Percentiles rank a stretch among this genome's conserved stretches.
Conservation (phyloP, 495 filamentous ascomycete genomes). For the Eremomyces bilateralis region DNA sequence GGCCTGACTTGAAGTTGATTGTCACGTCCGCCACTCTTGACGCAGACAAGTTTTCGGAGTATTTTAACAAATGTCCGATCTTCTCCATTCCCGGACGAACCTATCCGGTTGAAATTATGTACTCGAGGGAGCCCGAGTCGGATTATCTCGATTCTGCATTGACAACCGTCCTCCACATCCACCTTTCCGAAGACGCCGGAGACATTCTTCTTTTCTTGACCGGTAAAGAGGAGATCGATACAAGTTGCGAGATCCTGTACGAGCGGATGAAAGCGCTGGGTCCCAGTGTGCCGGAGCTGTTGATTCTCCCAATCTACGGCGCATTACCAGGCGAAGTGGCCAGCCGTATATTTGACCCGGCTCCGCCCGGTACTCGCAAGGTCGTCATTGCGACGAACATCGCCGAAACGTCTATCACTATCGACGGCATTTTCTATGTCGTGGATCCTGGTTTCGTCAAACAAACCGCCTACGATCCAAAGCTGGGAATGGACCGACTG, state of each 20-base stretch:
- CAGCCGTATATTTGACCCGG: constrained; percentile 81
- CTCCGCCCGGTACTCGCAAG: constrained; percentile 72
- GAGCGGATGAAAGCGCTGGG: constrained; percentile 95
- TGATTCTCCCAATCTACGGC: constrained; percentile 89
- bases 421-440: constrained; percentile 94
- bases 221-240: constrained; percentile 96
- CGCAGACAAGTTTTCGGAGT: constrained; percentile 90
- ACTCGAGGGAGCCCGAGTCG: constrained; percentile 78
- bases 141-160: constrained; percentile 95
- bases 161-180: constrained; percentile 94
- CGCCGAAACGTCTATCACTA: constrained; percentile 92
- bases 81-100: constrained; percentile 92
- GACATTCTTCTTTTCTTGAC: constrained; percentile 95
- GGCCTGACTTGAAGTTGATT: constrained; percentile 80
- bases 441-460: constrained; percentile 96
- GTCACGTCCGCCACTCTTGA: constrained; percentile 92
- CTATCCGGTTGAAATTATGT: constrained; percentile 87
- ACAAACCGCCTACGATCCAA: constrained; percentile 91
- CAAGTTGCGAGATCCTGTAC: constrained; percentile 71
- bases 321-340: constrained; percentile 86
- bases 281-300: constrained; percentile 70
- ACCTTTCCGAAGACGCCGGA: constrained; percentile 71
- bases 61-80: constrained; percentile 87
- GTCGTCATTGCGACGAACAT: constrained; percentile 98
- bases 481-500: constrained; percentile 91